These are phyloP conservation scores for Exophiala sp. DNA, from an alignment of 2,329 filamentous ascomycete species.

Conservation along the genomic window DNA sequence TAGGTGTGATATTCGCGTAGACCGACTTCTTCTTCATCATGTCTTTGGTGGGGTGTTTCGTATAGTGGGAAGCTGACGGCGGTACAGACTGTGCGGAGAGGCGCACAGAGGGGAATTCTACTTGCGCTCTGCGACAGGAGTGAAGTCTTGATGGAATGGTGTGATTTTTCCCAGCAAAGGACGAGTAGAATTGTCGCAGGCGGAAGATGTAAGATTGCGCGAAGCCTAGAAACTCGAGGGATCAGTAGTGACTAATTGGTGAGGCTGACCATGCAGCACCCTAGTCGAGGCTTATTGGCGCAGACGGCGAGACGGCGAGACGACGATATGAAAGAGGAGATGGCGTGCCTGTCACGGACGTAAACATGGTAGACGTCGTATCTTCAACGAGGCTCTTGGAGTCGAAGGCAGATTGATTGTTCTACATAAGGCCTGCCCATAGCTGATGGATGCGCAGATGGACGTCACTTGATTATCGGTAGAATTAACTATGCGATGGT, in stretches of 20 bases:
- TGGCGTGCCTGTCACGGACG: too few species aligned
- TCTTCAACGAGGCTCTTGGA: too few species aligned
- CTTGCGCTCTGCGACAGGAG: background rate
- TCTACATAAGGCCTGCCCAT: too few species aligned
- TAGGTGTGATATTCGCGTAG: conserved; percentile 59
- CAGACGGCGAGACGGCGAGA: too few species aligned
- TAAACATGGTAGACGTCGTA: too few species aligned
- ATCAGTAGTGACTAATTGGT: background rate
- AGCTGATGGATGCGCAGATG: too few species aligned
- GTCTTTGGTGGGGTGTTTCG: background rate
- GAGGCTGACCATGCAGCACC: background rate
- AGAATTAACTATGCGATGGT: too few species aligned
- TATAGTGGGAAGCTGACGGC: background rate
- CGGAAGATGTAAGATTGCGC: background rate
- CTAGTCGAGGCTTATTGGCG: too few species aligned
- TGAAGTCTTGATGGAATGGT: background rate
- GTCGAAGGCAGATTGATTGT: too few species aligned
- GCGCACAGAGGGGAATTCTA: background rate
- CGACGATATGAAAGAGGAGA: too few species aligned
- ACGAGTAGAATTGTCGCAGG: background rate
- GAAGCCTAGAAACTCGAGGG: background rate
- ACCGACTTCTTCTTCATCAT: conserved; percentile 24
- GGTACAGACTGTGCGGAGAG: background rate
- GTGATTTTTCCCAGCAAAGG: background rate
- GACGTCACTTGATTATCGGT: too few species aligned